Conservation (phyloP, 805 yeast species). For the Kodamaea kakaduensis region DNA sequence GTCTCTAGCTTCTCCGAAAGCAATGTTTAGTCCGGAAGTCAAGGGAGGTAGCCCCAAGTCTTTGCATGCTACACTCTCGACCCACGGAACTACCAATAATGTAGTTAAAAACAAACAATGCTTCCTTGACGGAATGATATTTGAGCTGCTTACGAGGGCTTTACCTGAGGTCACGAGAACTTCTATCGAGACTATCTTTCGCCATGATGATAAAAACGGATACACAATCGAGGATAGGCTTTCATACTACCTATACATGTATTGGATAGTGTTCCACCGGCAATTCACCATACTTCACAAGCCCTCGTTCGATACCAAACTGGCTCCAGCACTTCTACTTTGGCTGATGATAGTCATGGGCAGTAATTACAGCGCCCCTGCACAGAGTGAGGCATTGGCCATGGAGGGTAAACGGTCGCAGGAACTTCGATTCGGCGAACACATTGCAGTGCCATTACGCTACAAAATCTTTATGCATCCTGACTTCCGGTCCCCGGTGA, state of each 20-base stretch:
- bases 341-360: conserved; percentile 58
- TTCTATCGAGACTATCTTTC: conserved; percentile 25
- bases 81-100: conserved; percentile 24
- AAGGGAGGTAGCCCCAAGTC: conserved; percentile 5
- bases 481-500: conserved; percentile 73
- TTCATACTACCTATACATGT: conserved; percentile 35
- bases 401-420: conserved; percentile 21
- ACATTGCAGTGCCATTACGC: conserved; percentile 56
- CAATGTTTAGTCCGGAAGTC: conserved; percentile 6
- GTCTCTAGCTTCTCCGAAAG: conserved; percentile 7
- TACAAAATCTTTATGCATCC: conserved; percentile 67
- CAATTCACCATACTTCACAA: conserved; percentile 41
- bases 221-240: conserved; percentile 30
- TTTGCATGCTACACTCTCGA: conserved; percentile 13
- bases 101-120: conserved; percentile 29
- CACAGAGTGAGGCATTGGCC: conserved; percentile 16
- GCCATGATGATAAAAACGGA: conserved; percentile 17
- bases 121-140: conserved; percentile 34
- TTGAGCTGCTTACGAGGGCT: conserved; percentile 31
- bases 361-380: conserved; percentile 35
- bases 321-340: conserved; percentile 47
- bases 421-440: conserved; percentile 41
- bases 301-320: conserved; percentile 44
- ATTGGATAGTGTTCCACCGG: conserved; percentile 59
- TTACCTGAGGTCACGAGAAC: conserved; percentile 25